Conservation (phyloP, 2,329 filamentous ascomycete species). For the Cladosporium sp. region DNA sequence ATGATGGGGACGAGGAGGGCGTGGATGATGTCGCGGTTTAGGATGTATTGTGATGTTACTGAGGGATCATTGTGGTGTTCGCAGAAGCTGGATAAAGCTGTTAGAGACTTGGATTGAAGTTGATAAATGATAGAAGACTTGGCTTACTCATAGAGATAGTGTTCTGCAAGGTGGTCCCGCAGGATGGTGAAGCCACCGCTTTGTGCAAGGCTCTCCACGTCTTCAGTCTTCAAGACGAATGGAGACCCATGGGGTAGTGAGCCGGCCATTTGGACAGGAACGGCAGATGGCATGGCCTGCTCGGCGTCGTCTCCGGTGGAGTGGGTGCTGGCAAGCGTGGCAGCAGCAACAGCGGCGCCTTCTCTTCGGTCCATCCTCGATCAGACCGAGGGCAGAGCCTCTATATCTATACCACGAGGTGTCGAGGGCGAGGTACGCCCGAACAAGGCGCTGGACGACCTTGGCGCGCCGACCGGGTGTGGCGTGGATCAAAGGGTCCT, state of each 20-base stretch:
- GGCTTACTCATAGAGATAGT: slow-evolving; percentile 35
- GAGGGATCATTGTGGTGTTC: slow-evolving; percentile 29
- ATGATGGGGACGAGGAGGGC: slow-evolving; percentile 55
- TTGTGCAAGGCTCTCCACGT: slow-evolving; percentile 35
- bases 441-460: not conserved
- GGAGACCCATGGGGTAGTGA: slow-evolving; percentile 31
- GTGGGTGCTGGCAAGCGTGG: slow-evolving; percentile 6
- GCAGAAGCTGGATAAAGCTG: slow-evolving; percentile 41
- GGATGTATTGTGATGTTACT: slow-evolving; percentile 24
- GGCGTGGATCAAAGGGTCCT: slow-evolving; percentile 5
- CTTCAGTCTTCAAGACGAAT: slow-evolving; percentile 39
- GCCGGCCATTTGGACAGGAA: slow-evolving; percentile 8
- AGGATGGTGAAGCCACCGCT: slow-evolving; percentile 42
- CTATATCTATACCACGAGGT: not conserved
- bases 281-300: slow-evolving; percentile 15
- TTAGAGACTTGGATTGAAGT: slow-evolving; percentile 41
- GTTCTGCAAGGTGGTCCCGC: slow-evolving; percentile 37
- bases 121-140: not conserved
- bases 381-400: slow-evolving; percentile 7
- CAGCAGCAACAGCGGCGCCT: slow-evolving; percentile 1
- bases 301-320: slow-evolving; percentile 3
- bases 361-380: slow-evolving; percentile 13
- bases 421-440: slow-evolving; percentile 8
- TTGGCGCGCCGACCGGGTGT: not conserved
- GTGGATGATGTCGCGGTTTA: slow-evolving; percentile 56